Conservation (phyloP, 192 early-diverging fungal species). For the Podila epicladia region DNA sequence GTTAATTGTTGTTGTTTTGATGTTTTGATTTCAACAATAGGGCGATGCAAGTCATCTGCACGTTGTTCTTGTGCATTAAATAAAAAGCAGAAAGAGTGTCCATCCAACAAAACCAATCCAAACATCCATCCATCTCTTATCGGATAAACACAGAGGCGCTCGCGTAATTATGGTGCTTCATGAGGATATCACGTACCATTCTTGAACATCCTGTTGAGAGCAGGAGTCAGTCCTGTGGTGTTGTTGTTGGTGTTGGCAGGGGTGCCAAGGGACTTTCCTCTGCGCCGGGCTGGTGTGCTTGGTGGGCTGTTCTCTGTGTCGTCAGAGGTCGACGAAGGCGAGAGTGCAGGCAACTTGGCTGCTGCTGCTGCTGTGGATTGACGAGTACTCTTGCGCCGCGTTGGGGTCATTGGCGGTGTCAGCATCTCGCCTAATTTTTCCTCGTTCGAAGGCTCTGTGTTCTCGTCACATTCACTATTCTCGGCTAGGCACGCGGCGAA, state of each 20-base stretch:
- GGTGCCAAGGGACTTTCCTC: neutral
- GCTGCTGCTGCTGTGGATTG: neutral
- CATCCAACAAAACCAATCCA: neutral
- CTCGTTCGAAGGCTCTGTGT: neutral
- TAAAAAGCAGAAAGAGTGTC: neutral
- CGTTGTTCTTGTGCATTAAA: no score
- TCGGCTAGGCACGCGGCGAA: neutral
- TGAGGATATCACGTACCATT: slow-evolving; percentile 4
- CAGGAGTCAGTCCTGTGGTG: slow-evolving; percentile 28
- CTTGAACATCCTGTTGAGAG: slow-evolving; percentile 22
- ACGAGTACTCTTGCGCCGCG: slow-evolving; percentile 3
- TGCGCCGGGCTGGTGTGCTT: neutral
- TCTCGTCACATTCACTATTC: neutral
- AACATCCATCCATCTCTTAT: slow-evolving; percentile 3
- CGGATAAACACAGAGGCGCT: neutral
- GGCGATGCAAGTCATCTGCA: no score
- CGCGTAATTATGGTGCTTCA: no score
- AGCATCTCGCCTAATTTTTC: neutral
- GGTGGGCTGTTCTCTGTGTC: slow-evolving; percentile 1
- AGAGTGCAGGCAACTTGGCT: neutral
- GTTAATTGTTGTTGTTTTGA: no score
- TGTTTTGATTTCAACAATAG: no score
- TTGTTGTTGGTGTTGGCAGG: slow-evolving; percentile 3
- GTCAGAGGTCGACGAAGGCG: neutral
- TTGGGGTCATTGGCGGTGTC: slow-evolving; percentile 1